Evolutionary conservation across 192 early-diverging fungal genomes (phyloP).

Genomic region (Linnemannia schmuckeri): DNA sequence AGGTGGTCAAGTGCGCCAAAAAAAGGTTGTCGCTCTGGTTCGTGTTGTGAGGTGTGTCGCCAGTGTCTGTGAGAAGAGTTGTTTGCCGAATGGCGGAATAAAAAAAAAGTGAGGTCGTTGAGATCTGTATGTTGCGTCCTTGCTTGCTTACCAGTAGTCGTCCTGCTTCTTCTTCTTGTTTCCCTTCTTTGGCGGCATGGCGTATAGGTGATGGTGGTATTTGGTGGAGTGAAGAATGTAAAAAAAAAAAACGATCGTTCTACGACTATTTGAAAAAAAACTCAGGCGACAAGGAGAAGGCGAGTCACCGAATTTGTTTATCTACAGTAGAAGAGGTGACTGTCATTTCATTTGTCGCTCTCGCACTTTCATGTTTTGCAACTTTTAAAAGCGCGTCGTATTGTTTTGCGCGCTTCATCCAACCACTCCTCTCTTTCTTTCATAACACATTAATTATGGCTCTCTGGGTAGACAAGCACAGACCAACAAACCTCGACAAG

Average conservation of each 20-base stretch:
- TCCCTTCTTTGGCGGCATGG: slow-evolving; percentile 68
- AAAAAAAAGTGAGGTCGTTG: neutral
- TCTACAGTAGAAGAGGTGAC: neutral
- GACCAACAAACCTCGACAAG: slow-evolving; percentile 85
- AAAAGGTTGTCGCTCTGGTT: neutral
- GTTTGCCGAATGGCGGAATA: no score
- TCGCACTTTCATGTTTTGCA: neutral
- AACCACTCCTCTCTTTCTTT: neutral
- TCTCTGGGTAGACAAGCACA: slow-evolving; percentile 96
- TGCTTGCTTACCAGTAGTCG: slow-evolving; percentile 65
- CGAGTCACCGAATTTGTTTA: slow-evolving; percentile 15
- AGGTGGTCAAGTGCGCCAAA: neutral
- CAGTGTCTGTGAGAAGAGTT: neutral
- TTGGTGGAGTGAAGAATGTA: neutral
- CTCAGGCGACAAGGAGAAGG: neutral
- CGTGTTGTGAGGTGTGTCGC: neutral
- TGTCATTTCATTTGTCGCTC: neutral
- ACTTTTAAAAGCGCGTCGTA: slow-evolving; percentile 2
- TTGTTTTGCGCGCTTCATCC: slow-evolving; percentile 5
- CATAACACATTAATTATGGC: slow-evolving; percentile 56
- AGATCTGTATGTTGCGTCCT: neutral
- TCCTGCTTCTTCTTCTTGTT: slow-evolving; percentile 67
- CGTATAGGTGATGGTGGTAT: neutral
- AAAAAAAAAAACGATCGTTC: slow-evolving; percentile 13
- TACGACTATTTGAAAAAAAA: slow-evolving; percentile 16